Conservation (phyloP, 2,329 filamentous ascomycete genomes). For the Xylariaceae sp. region DNA sequence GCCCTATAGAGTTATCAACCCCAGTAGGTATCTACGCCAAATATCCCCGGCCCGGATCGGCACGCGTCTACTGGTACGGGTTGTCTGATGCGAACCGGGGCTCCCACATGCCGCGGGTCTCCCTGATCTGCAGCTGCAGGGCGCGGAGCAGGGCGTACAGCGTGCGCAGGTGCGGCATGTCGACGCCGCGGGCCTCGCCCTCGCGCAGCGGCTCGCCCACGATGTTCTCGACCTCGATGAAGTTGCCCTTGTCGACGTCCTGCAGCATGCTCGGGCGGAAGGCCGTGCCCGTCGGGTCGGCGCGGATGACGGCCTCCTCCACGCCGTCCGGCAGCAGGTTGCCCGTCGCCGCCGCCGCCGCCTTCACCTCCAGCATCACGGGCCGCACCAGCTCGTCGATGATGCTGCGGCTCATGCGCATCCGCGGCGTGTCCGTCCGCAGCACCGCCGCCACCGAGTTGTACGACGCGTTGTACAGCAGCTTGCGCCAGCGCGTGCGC, state of each 20-base stretch:
- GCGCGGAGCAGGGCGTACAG: slow-evolving; percentile 41
- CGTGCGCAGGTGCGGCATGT: slow-evolving; percentile 39
- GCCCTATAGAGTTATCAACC: no score
- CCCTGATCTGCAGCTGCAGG: slow-evolving; percentile 40
- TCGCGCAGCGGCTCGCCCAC: slow-evolving; percentile 49
- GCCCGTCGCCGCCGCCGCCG: slow-evolving; percentile 35
- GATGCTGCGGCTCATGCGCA: slow-evolving; percentile 36
- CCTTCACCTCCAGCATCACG: slow-evolving; percentile 45
- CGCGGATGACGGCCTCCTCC: slow-evolving; percentile 35
- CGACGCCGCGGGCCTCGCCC: slow-evolving; percentile 38
- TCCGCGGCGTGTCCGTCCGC: slow-evolving; percentile 41
- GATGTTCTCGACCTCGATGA: slow-evolving; percentile 48
- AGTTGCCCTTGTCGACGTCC: slow-evolving; percentile 45
- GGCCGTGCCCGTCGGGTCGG: slow-evolving; percentile 41
- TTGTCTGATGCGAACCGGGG: slow-evolving; percentile 16
- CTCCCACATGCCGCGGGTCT: slow-evolving; percentile 31
- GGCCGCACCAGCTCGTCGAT: slow-evolving; percentile 42
- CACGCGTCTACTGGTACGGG: slow-evolving; percentile 11
- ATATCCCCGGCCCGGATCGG: no score
- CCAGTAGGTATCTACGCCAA: no score
- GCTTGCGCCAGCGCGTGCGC: slow-evolving; percentile 40
- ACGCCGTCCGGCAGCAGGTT: slow-evolving; percentile 32
- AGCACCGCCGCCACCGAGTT: slow-evolving; percentile 46
- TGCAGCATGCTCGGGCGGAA: slow-evolving; percentile 48
- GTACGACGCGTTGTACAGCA: slow-evolving; percentile 43